phyloP scores from a whole-genome alignment of 2,329 filamentous ascomycete species.

The Mycosphaerelloides madeirae region DNA sequence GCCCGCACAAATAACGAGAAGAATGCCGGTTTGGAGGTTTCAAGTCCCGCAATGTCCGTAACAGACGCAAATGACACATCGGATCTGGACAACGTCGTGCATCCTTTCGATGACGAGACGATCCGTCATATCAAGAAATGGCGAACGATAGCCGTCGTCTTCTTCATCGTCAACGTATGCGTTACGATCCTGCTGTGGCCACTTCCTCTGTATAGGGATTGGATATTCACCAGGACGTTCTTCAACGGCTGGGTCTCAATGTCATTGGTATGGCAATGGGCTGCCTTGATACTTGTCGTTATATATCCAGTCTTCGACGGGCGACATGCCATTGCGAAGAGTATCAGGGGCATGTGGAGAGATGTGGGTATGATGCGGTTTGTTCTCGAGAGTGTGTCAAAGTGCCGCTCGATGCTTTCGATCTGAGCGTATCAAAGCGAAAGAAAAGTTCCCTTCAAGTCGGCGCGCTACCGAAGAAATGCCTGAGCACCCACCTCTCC shows the following conservation, averaged over 20 bases:
- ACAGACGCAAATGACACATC: not conserved
- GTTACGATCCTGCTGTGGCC: constrained; percentile 48
- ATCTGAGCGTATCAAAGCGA: too few relatives aligned
- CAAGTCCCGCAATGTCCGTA: not conserved
- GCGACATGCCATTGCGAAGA: constrained; percentile 37
- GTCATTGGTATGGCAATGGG: constrained; percentile 47
- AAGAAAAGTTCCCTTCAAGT: too few relatives aligned
- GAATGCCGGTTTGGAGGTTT: not conserved
- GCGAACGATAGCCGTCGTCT: constrained; percentile 34
- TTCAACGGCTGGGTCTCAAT: constrained; percentile 45
- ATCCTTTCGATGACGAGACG: constrained; percentile 39
- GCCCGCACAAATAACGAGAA: constrained; percentile 4
- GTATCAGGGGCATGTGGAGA: constrained; percentile 19
- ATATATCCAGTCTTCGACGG: constrained; percentile 49
- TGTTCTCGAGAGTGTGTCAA: too few relatives aligned
- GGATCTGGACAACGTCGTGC: constrained; percentile 32
- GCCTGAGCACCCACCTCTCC: too few relatives aligned
- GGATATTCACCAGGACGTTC: constrained; percentile 46
- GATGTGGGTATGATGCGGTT: not conserved
- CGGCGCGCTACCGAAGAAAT: too few relatives aligned
- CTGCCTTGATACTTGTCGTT: constrained; percentile 44
- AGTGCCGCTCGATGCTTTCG: too few relatives aligned
- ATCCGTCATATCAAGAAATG: constrained; percentile 23
- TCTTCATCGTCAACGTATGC: constrained; percentile 41
- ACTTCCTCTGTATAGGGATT: constrained; percentile 48